Evolutionary conservation across 139 green algal species (phyloP).

Genomic region (Volvox africanus): DNA sequence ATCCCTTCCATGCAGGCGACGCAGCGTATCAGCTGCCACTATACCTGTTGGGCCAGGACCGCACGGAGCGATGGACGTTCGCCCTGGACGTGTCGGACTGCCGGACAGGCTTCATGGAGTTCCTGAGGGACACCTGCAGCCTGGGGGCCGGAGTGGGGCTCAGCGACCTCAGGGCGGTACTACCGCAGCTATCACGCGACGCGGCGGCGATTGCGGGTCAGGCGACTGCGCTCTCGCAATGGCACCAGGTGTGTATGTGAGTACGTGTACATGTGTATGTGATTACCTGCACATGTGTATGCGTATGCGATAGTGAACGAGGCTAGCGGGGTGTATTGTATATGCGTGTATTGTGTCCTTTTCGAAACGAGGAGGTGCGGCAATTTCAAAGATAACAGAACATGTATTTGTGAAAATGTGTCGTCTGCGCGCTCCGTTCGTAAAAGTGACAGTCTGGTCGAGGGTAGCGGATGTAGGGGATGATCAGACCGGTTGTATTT

Average conservation of each 20-base stretch:
- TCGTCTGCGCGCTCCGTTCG: no score
- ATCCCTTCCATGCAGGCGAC: slow-evolving; percentile 20
- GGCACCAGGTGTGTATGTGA: slow-evolving; percentile 43
- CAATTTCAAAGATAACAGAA: no score
- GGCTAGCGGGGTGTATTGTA: no score
- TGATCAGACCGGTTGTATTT: no score
- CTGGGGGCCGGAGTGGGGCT: slow-evolving; percentile 55
- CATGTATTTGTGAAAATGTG: no score
- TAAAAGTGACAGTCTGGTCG: no score
- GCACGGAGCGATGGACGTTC: slow-evolving; percentile 69
- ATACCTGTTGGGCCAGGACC: slow-evolving; percentile 65
- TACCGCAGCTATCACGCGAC: slow-evolving; percentile 66
- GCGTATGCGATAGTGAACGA: no score
- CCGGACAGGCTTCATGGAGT: slow-evolving; percentile 50
- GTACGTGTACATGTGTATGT: not conserved
- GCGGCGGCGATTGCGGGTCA: slow-evolving; percentile 78
- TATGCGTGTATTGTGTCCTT: no score
- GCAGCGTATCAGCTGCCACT: slow-evolving; percentile 57
- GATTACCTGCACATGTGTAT: not conserved
- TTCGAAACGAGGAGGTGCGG: no score
- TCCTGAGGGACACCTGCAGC: slow-evolving; percentile 48
- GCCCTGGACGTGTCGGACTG: slow-evolving; percentile 62
- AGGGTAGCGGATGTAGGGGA: no score
- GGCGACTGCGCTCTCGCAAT: slow-evolving; percentile 73
- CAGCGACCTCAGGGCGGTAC: slow-evolving; percentile 69